phyloP scores from a whole-genome alignment of 495 filamentous ascomycete species.

The Delitschia confertaspora region DNA sequence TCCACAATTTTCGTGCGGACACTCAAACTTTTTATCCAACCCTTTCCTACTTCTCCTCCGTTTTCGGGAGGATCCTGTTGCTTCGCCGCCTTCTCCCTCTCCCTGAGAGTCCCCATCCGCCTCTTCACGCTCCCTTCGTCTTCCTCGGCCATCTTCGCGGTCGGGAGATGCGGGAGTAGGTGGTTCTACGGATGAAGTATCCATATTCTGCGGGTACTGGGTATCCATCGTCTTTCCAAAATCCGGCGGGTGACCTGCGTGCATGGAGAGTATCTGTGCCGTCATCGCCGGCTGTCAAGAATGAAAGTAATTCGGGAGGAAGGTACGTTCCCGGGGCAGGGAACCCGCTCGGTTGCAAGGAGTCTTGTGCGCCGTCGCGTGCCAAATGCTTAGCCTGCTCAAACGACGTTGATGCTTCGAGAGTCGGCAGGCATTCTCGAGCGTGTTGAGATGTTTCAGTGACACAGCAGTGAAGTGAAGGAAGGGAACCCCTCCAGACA shows the following conservation, averaged over 20 bases:
- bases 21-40: slow-evolving; percentile 90
- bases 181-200: slow-evolving; percentile 11
- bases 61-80: slow-evolving; percentile 47
- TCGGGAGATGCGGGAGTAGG: slow-evolving; percentile 18
- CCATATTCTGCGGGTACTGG: slow-evolving; percentile 22
- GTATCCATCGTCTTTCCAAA: slow-evolving; percentile 25
- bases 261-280: slow-evolving; percentile 29
- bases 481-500: background rate
- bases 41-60: slow-evolving; percentile 78
- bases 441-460: background rate
- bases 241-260: slow-evolving; percentile 24
- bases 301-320: background rate
- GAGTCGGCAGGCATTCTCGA: slow-evolving; percentile 18
- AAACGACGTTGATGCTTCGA: slow-evolving; percentile 3
- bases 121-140: slow-evolving; percentile 21
- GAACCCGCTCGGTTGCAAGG: background rate
- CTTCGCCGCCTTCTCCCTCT: slow-evolving; percentile 21
- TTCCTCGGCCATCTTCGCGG: slow-evolving; percentile 21
- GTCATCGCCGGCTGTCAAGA: slow-evolving; percentile 18
- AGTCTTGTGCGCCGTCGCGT: background rate
- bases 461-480: slow-evolving; percentile 7
- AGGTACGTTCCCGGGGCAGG: slow-evolving; percentile 1
- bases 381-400: background rate
- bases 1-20: slow-evolving; percentile 77
- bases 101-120: slow-evolving; percentile 14